phyloP scores from a whole-genome alignment of 116 monocot species.

The Trichopus zeylanicus region DNA sequence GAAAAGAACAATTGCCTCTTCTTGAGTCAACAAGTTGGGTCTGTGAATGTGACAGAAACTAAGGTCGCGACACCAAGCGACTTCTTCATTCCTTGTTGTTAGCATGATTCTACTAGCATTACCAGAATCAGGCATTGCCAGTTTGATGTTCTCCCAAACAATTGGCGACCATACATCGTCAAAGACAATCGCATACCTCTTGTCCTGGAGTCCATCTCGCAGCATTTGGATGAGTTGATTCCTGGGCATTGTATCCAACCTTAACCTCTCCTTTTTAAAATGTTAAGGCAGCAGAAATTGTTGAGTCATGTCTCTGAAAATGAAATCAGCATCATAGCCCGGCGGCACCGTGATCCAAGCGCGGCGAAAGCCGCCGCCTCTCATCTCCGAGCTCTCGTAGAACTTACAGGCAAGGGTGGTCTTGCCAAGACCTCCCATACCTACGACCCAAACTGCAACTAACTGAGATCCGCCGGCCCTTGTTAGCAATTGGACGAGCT shows the following conservation, averaged over 20 bases:
- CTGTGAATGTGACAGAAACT: not conserved
- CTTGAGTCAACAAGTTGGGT: not conserved
- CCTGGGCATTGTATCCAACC: not conserved
- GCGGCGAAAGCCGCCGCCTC: not conserved
- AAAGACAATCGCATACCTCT: not conserved
- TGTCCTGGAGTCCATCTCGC: not conserved
- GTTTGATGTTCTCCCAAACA: not conserved
- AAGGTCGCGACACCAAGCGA: not conserved
- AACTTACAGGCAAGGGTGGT: conserved; percentile 8
- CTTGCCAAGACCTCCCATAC: conserved; percentile 18
- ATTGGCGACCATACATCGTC: not conserved
- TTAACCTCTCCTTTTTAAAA: not conserved
- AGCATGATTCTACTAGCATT: not conserved
- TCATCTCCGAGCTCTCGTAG: not conserved
- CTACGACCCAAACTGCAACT: conserved; percentile 3
- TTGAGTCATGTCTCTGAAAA: not conserved
- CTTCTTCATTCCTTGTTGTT: not conserved
- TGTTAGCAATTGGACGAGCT: not conserved
- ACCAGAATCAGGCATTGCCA: not conserved
- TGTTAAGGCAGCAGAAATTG: too few species aligned
- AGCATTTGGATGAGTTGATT: not conserved
- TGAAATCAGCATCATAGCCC: not conserved
- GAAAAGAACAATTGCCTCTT: not conserved
- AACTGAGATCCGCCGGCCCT: not conserved
- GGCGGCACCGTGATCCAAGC: conserved; percentile 14